Percentiles rank a stretch among this genome's conserved stretches.
These are phyloP conservation scores for Ophiostoma populinum DNA, from an alignment of 2,329 filamentous ascomycete species.

Conservation along the genomic window DNA sequence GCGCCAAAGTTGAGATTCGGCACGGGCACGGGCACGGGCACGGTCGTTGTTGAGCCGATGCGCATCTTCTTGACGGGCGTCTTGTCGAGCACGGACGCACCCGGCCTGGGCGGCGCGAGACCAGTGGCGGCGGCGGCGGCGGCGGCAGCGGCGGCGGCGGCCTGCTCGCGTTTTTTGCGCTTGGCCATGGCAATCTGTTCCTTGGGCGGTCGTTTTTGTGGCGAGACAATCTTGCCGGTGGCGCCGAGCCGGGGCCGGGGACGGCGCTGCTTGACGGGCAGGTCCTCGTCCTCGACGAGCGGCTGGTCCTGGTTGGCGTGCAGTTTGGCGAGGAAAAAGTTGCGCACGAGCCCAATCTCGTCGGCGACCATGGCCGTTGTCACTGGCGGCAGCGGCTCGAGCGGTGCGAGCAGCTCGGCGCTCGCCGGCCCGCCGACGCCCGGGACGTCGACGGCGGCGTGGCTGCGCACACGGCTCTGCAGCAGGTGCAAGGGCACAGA, in stretches of 20 bases:
- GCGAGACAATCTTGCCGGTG: constrained; percentile 73
- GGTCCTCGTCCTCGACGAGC: constrained; percentile 82
- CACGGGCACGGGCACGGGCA: constrained; percentile 3
- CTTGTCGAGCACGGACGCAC: constrained; percentile 19
- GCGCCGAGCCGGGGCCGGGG: constrained; percentile 47
- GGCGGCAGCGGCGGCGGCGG: constrained; percentile 19
- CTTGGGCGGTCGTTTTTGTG: constrained; percentile 65
- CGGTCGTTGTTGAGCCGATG: constrained; percentile 20
- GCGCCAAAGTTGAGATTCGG: constrained; percentile 5
- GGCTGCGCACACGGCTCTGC: constrained; percentile 74
- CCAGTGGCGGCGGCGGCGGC: constrained; percentile 18
- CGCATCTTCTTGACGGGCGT: constrained; percentile 36
- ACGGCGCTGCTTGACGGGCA: constrained; percentile 79
- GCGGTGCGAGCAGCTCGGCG: constrained; percentile 46
- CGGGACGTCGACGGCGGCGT: constrained; percentile 55
- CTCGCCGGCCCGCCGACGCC: constrained; percentile 37
- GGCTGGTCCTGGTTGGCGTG: constrained; percentile 69
- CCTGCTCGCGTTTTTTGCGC: constrained; percentile 57
- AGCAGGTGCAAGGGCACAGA: constrained; percentile 88
- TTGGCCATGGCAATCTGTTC: constrained; percentile 72
- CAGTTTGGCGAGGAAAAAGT: constrained; percentile 82
- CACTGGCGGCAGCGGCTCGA: constrained; percentile 58
- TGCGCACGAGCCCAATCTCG: constrained; percentile 75
- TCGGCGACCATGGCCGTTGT: constrained; percentile 59
- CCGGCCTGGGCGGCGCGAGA: constrained; percentile 14